A percentile compares a stretch with the other conserved stretches of the same genome.
Conservation (phyloP, 805 yeast species). For the Yarrowia deformans region DNA sequence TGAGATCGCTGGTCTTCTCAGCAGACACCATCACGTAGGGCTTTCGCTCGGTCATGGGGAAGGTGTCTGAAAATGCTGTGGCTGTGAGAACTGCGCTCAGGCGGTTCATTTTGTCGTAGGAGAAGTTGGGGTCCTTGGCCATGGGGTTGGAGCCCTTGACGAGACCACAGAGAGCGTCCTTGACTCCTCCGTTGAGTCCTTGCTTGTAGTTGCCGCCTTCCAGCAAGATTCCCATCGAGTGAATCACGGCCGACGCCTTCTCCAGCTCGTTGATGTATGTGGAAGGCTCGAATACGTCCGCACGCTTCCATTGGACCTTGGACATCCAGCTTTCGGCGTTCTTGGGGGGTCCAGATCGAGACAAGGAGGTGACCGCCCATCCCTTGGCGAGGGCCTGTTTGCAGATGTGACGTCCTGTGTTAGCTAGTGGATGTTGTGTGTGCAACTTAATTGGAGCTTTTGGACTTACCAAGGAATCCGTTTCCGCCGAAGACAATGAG, state of each 20-base stretch:
- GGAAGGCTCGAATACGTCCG: conserved; percentile 70
- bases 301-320: conserved; percentile 70
- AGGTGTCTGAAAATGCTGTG: conserved; percentile 55
- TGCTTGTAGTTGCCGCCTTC: conserved; percentile 74
- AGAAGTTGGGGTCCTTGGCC: conserved; percentile 49
- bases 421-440: not conserved
- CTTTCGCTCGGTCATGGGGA: conserved; percentile 41
- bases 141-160: conserved; percentile 67
- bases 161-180: conserved; percentile 32
- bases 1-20: conserved; percentile 69
- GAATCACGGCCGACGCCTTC: conserved; percentile 73
- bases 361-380: conserved; percentile 63
- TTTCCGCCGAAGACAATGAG: conserved; percentile 84
- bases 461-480: conserved; percentile 67
- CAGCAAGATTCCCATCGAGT: conserved; percentile 77
- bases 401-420: conserved; percentile 67
- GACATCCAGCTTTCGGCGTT: conserved; percentile 45
- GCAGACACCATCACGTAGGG: conserved; percentile 82
- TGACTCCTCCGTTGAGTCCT: conserved; percentile 45
- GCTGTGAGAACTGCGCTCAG: conserved; percentile 74
- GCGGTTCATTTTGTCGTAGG: conserved; percentile 71
- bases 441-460: too few species aligned
- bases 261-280: conserved; percentile 59
- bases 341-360: conserved; percentile 51
- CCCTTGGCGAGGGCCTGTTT: conserved; percentile 70